Evolutionary conservation across 768 basidiomycete species (phyloP).

Genomic region (Lactifluus piperatus): DNA sequence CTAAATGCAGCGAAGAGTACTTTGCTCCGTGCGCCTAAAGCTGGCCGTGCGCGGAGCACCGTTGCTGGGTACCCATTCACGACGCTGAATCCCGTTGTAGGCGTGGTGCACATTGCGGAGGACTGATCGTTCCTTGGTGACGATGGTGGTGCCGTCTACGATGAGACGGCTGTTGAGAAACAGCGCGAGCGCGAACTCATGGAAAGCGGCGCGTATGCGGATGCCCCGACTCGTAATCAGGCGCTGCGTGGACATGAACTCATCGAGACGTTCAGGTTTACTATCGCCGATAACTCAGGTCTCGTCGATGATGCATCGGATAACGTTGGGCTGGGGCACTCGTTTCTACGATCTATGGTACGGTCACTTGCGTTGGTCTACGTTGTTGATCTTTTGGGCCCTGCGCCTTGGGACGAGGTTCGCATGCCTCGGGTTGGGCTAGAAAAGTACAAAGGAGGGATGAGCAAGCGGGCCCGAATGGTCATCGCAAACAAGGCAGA

Average conservation of each 20-base stretch:
- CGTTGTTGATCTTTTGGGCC: conserved; percentile 78
- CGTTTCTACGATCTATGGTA: conserved; percentile 89
- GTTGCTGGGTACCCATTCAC: conserved; percentile 75
- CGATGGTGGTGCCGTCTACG: conserved; percentile 43
- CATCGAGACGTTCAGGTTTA: conserved; percentile 77
- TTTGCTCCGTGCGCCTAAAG: conserved; percentile 79
- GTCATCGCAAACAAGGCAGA: conserved; percentile 97
- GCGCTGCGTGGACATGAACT: conserved; percentile 17
- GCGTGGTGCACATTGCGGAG: conserved; percentile 75
- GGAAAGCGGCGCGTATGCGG: conserved; percentile 45
- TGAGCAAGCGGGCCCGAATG: conserved; percentile 68
- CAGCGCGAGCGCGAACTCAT: conserved; percentile 35
- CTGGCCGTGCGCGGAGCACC: conserved; percentile 71
- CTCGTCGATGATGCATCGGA: conserved; percentile 78
- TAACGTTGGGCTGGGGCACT: conserved; percentile 88
- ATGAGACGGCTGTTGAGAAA: conserved; percentile 58
- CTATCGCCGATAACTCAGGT: conserved; percentile 95
- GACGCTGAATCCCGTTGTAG: conserved; percentile 89
- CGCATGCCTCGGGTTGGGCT: conserved; percentile 68
- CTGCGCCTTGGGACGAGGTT: conserved; percentile 73
- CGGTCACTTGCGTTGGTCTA: conserved; percentile 85
- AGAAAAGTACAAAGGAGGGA: conserved; percentile 69
- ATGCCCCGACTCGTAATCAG: conserved; percentile 46
- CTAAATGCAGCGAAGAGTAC: conserved; percentile 96
- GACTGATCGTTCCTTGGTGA: conserved; percentile 70